Evolutionary conservation across 106 monocot species (phyloP), one percentile per base, ranked within the genome.

Genomic region (Apostasia shenzhenica): DNA sequence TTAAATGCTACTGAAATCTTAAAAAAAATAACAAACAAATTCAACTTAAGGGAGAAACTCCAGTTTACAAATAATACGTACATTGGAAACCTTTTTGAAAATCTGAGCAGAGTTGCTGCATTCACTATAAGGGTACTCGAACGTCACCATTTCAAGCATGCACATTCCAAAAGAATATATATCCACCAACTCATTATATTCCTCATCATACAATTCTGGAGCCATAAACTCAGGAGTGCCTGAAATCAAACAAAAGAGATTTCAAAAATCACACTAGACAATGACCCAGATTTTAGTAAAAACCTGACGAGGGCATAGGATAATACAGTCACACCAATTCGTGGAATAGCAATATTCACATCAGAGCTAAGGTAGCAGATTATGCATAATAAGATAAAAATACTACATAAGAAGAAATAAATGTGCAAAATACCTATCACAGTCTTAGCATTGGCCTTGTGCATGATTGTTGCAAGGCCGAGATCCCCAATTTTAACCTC

Each of bases 141-240:
- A 82, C 12, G 91, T 87, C 59, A 84, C 74, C 81, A 91, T 81
- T 61, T 91, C 87, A 8, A 91, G 77, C 79, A 91, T 77, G 81
- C 87, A 91, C 87, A 91, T 84, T 12, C 91, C 91, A 75, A 91
- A 91, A 0, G 87, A 84, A 67, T 87, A 87, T 69, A 87, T 84
- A 59, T 91, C 91, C 8, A 87, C 91, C 47, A 91, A 69, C 63
- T 91, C 91, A 73, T 82, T 88, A 43, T 91, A 91, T 13, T 88
- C 68, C 56, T 88, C 85, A 11, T 82, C 85, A 76, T 85, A 85
- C 0, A 91, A 72, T 63, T 91, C 88, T 3, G 91, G 91, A 50
- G 91, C 91, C 91, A 91, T 88, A 70, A 92, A 92, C 81, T 80
- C 88, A 44, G 81, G 87, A 51, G 83, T 84, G 3, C 91, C 86